These are phyloP conservation scores for Atkinsonella hypoxylon DNA, from an alignment of 2,329 filamentous ascomycete genomes.

Conservation along the genomic window DNA sequence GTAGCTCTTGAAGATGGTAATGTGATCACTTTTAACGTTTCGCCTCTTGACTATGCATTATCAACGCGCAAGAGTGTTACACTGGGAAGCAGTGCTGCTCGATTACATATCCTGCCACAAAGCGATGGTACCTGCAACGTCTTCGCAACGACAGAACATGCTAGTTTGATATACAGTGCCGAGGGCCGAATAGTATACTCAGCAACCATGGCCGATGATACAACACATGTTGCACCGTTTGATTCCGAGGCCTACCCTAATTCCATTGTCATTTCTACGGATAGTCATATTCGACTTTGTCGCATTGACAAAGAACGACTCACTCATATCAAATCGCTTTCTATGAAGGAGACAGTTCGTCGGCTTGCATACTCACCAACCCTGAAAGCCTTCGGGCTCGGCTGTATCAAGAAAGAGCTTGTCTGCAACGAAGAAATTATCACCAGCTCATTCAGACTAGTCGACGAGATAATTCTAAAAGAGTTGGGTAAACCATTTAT, in stretches of 20 bases:
- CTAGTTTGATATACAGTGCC: slow-evolving; percentile 81
- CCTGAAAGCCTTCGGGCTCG: slow-evolving; percentile 74
- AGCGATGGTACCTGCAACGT: slow-evolving; percentile 60
- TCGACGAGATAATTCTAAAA: slow-evolving; percentile 82
- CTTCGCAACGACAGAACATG: slow-evolving; percentile 88
- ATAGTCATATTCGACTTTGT: slow-evolving; percentile 64
- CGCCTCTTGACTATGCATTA: slow-evolving; percentile 47
- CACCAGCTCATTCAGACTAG: slow-evolving; percentile 71
- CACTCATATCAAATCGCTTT: slow-evolving; percentile 75
- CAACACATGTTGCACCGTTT: slow-evolving; percentile 71
- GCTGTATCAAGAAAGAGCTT: slow-evolving; percentile 68
- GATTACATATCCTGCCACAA: slow-evolving; percentile 66
- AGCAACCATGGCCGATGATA: slow-evolving; percentile 81
- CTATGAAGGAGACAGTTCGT: slow-evolving; percentile 71
- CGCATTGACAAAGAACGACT: slow-evolving; percentile 72
- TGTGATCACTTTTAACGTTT: slow-evolving; percentile 71
- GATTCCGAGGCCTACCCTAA: slow-evolving; percentile 69
- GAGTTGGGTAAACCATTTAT: slow-evolving; percentile 58
- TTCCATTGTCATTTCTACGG: slow-evolving; percentile 70
- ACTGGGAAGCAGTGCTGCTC: slow-evolving; percentile 74
- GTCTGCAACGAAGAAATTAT: slow-evolving; percentile 61
- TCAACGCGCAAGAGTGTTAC: slow-evolving; percentile 69
- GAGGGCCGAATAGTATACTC: slow-evolving; percentile 87
- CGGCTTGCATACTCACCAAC: slow-evolving; percentile 73
- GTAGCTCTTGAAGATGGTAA: slow-evolving; percentile 87